Conservation (phyloP, 2,329 filamentous ascomycete species). For the Fusarium multiceps region DNA sequence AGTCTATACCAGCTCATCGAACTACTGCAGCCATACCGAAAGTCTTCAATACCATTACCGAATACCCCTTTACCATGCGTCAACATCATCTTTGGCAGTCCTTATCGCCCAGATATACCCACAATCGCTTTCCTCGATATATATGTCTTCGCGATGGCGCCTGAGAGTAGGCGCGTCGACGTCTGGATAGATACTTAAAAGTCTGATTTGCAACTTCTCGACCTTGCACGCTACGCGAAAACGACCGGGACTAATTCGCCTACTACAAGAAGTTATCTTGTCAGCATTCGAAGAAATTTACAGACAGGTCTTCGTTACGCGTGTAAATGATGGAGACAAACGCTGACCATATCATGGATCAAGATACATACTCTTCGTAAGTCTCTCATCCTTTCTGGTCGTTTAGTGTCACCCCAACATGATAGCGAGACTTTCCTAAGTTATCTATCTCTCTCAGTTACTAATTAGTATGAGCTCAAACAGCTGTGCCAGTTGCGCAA, state of each 20-base stretch:
- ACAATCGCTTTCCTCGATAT: background rate
- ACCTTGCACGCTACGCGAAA: background rate
- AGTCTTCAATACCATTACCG: background rate
- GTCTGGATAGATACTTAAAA: background rate
- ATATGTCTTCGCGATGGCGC: background rate
- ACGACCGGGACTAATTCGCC: background rate
- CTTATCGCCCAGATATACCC: background rate
- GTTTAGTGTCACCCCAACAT: background rate
- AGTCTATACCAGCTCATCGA: background rate
- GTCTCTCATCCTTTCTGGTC: background rate
- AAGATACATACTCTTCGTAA: background rate
- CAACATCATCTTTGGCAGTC: background rate
- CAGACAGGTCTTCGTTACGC: background rate
- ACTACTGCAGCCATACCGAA: constrained; percentile 12
- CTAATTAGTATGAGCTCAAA: background rate
- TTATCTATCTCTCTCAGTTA: background rate
- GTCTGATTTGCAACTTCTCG: background rate
- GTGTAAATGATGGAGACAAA: background rate
- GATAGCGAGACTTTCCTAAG: background rate
- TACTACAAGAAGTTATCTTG: background rate
- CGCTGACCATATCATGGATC: background rate
- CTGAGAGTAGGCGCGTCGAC: background rate
- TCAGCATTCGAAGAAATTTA: background rate
- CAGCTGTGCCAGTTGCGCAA: background rate
- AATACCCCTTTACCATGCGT: constrained; percentile 10